Conservation (phyloP, 2,329 filamentous ascomycete species). For the Ceratocystiopsis minuta region DNA sequence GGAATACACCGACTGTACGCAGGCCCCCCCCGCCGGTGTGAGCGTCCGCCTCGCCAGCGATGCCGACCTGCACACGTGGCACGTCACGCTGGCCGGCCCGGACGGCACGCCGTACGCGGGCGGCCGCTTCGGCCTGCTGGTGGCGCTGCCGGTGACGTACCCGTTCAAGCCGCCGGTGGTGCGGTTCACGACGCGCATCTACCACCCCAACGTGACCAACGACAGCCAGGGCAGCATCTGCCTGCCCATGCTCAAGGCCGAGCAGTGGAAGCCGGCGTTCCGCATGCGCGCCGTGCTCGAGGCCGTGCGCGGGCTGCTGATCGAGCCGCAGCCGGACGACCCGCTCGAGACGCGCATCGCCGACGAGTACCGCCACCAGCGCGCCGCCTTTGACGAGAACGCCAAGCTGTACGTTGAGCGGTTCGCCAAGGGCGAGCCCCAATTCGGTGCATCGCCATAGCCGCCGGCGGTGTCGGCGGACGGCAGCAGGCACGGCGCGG, state of each 20-base stretch:
- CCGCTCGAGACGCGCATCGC: slow-evolving; percentile 76
- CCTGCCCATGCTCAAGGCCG: slow-evolving; percentile 61
- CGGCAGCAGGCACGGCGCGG: too few relatives aligned
- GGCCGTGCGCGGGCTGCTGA: slow-evolving; percentile 55
- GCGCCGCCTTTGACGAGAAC: slow-evolving; percentile 52
- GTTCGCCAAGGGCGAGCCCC: slow-evolving; percentile 38
- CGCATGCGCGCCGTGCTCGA: slow-evolving; percentile 59
- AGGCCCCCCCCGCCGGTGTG: slow-evolving; percentile 28
- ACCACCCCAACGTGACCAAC: slow-evolving; percentile 89
- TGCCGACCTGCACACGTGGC: slow-evolving; percentile 33
- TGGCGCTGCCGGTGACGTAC: slow-evolving; percentile 62
- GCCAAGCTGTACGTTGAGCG: slow-evolving; percentile 56
- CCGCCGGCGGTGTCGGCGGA: not conserved
- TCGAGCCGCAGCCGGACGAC: slow-evolving; percentile 75
- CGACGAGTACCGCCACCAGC: slow-evolving; percentile 59
- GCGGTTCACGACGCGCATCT: slow-evolving; percentile 75
- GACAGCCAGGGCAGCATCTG: slow-evolving; percentile 75
- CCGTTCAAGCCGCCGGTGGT: slow-evolving; percentile 76
- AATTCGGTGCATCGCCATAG: not conserved
- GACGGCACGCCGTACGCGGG: slow-evolving; percentile 32
- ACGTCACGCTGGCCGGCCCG: slow-evolving; percentile 29
- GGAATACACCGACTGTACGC: slow-evolving; percentile 35
- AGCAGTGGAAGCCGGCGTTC: slow-evolving; percentile 83
- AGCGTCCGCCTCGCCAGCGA: slow-evolving; percentile 27
- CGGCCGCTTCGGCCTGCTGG: slow-evolving; percentile 55